A percentile compares a stretch with the other conserved stretches of the same genome.
Conservation (phyloP, 352 stramenopile species). For the Globisporangium heterothallicum region DNA sequence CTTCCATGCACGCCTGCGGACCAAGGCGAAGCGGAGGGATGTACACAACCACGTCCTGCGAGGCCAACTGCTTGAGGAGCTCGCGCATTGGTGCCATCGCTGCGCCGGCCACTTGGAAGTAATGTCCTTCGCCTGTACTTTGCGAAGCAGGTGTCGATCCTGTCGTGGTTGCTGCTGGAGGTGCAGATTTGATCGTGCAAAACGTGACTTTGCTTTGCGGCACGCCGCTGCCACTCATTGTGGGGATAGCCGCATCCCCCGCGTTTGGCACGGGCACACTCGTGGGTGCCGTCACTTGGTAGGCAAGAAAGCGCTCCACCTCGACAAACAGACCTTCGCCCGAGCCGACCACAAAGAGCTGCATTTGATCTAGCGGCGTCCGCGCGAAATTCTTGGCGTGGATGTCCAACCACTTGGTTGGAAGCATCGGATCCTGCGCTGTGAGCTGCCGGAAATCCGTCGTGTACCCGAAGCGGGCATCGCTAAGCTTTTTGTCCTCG, state of each 20-base stretch:
- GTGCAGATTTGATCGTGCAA: conserved; percentile 59
- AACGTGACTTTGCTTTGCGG: conserved; percentile 67
- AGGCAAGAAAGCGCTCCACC: conserved; percentile 52
- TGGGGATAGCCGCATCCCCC: conserved; percentile 50
- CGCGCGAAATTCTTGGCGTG: conserved; percentile 34
- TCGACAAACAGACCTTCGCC: conserved; percentile 65
- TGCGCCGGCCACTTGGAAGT: conserved; percentile 36
- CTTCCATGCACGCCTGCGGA: conserved; percentile 40
- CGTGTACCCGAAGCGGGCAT: conserved; percentile 31
- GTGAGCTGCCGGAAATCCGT: conserved; percentile 50
- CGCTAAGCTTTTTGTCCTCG: not conserved
- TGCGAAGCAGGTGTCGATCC: conserved; percentile 4
- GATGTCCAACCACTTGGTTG: conserved; percentile 41
- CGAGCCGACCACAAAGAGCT: conserved; percentile 77
- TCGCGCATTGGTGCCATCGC: conserved; percentile 42
- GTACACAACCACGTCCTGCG: conserved; percentile 62
- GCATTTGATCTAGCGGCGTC: conserved; percentile 59
- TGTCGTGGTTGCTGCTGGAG: not conserved
- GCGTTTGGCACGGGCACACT: conserved; percentile 16
- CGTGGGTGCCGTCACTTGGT: conserved; percentile 52
- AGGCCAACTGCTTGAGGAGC: conserved; percentile 54
- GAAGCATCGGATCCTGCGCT: conserved; percentile 33
- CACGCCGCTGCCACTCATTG: conserved; percentile 18
- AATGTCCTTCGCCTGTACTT: conserved; percentile 9
- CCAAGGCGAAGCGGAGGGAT: conserved; percentile 61